Conservation (phyloP, 192 early-diverging fungal species). For the Coemansia biformis region DNA sequence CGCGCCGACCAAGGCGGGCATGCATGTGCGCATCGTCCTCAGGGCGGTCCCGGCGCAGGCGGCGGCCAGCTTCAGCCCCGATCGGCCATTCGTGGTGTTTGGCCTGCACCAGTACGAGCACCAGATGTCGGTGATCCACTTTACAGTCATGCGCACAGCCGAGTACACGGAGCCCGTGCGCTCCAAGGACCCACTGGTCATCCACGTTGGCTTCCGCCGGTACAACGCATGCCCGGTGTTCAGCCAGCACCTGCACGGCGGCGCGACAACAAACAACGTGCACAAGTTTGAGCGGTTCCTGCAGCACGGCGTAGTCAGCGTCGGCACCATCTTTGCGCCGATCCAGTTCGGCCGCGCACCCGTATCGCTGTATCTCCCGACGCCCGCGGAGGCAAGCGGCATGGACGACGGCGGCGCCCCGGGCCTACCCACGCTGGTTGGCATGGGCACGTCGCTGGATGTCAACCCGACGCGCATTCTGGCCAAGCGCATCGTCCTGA, state of each 20-base stretch:
- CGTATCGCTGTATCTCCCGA: constrained; percentile 71
- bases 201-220: constrained; percentile 85
- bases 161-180: constrained; percentile 75
- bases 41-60: constrained; percentile 49
- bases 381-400: background rate
- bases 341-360: constrained; percentile 86
- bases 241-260: constrained; percentile 75
- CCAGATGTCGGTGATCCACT: constrained; percentile 85
- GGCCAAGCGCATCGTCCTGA: constrained; percentile 90
- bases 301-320: constrained; percentile 60
- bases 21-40: constrained; percentile 73
- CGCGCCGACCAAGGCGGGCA: constrained; percentile 61
- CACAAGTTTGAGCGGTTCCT: constrained; percentile 95
- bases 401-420: background rate
- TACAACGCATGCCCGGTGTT: constrained; percentile 83
- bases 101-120: constrained; percentile 86
- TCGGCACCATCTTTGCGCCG: constrained; percentile 88
- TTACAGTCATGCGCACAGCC: constrained; percentile 66
- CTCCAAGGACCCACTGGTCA: constrained; percentile 87
- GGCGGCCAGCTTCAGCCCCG: constrained; percentile 4
- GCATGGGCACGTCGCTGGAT: constrained; percentile 71
- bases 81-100: constrained; percentile 54
- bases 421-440: constrained; percentile 55
- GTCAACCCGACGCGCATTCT: constrained; percentile 79
- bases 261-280: constrained; percentile 80